Percentiles rank a stretch among this genome's conserved stretches.
Evolutionary conservation across 768 basidiomycete genomes (phyloP).

Genomic region (Amanita subjunquillea): DNA sequence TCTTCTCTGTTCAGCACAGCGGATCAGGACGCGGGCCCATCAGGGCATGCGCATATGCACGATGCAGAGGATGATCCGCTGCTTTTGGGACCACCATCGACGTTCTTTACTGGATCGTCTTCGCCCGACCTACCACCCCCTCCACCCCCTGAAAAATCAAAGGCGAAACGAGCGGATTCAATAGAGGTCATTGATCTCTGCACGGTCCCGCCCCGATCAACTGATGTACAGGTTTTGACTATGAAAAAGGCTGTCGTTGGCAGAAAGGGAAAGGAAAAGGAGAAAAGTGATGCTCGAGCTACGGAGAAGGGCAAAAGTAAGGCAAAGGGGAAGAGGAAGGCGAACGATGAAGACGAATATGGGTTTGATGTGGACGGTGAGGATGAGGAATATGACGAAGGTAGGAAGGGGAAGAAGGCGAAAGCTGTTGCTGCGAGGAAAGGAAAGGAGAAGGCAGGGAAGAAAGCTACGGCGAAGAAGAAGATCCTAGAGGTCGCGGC

Average conservation of each 20-base stretch:
- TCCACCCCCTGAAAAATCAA: not conserved
- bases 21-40: slow-evolving; percentile 5
- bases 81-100: slow-evolving; percentile 21
- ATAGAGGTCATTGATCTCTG: slow-evolving; percentile 21
- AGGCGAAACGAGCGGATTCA: slow-evolving; percentile 1
- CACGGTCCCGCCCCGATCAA: slow-evolving; percentile 15
- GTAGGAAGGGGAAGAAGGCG: slow-evolving; percentile 8
- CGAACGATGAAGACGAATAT: slow-evolving; percentile 8
- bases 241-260: slow-evolving; percentile 4
- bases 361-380: not conserved
- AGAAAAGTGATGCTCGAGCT: slow-evolving; percentile 16
- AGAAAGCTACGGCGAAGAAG: slow-evolving; percentile 9
- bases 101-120: slow-evolving; percentile 38
- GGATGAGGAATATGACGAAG: not conserved
- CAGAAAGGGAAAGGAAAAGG: slow-evolving; percentile 7
- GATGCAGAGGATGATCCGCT: slow-evolving; percentile 8
- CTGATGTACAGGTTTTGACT: not conserved
- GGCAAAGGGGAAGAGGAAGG: slow-evolving; percentile 9
- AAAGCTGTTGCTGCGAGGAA: slow-evolving; percentile 14
- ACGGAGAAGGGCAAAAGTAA: slow-evolving; percentile 14
- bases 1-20: slow-evolving; percentile 19
- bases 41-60: slow-evolving; percentile 11
- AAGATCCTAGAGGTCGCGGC: slow-evolving; percentile 17
- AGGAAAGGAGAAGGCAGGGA: slow-evolving; percentile 18
- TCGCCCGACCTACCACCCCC: slow-evolving; percentile 15